Evolutionary conservation across 1,139 yeast genomes (phyloP), one percentile per base, ranked within the genome.

Genomic region (Citeromyces hawaiiensis): DNA sequence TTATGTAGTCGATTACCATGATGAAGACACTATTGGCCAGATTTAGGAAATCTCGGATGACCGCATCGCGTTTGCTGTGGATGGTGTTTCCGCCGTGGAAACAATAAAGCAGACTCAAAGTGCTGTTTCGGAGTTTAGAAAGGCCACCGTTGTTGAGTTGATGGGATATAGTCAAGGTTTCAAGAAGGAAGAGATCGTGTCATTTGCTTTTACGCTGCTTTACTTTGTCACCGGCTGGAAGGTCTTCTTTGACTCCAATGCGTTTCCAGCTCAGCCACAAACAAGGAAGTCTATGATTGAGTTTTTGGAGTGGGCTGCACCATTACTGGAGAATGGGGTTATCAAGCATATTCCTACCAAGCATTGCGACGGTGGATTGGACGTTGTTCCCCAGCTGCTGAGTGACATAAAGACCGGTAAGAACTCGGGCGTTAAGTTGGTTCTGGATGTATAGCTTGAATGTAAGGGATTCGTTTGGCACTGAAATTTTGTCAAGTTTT

Each of bases 1-100:
- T 48, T 57, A 58, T 15, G 60, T 67, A 7, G 66, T 76, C 47
- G 85, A 81, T 55, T 81, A 81, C 55, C 68, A 66, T 39, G 80
- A 74, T 45, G 44, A 55, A 0, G 70, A 73, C 48, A 79, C 70
- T 40, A 56, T 70, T 40, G 67, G 63, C 13, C 65, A 73, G 48
- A 70, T 80, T 45, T 63, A 58, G 44, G 46, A 53, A 25, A 50
- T 52, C n/a, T 65, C 66, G 6, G 54, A 59, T 3, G 70, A 65
- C 25, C 54, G 57, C 8, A 59, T 77, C 36, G 59, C 54, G 21
- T 75, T 71, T 48, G 83, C 66, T 4, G 61, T 68, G 10, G 91
- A 82, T 53, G 64, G 79, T 29, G 69, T 80, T 38, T 59, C 82
- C 8, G 43, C 38, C 9, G 40, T 41, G 1, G 56, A 52, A 11